phyloP scores from a whole-genome alignment of 2,329 filamentous ascomycete genomes.

The Colletotrichum paranaense region DNA sequence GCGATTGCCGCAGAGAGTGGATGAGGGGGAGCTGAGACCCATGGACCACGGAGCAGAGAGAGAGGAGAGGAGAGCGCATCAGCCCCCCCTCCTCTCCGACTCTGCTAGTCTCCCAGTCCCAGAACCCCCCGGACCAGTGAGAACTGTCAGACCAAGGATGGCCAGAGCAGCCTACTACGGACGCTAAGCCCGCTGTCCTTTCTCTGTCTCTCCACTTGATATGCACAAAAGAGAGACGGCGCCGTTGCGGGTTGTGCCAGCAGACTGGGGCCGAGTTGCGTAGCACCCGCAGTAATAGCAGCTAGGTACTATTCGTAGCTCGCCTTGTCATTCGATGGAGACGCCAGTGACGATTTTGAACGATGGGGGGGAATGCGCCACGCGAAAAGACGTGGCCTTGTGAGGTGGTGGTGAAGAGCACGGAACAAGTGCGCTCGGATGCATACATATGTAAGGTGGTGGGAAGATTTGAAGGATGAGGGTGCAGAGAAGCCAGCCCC shows the following conservation, averaged over 20 bases:
- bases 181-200: constrained; percentile 1
- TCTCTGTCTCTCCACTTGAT: background rate
- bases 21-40: constrained; percentile 32
- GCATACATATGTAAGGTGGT: constrained; percentile 2
- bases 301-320: background rate
- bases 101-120: constrained; percentile 14
- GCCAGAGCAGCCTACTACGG: background rate
- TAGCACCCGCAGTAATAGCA: background rate
- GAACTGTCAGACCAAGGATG: constrained; percentile 4
- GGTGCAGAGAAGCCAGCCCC: constrained; percentile 5
- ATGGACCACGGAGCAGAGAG: background rate
- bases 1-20: constrained; percentile 34
- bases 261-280: background rate
- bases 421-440: constrained; percentile 19
- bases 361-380: background rate
- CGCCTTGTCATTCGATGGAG: constrained; percentile 19
- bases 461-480: background rate
- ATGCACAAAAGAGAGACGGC: background rate
- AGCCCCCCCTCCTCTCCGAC: background rate
- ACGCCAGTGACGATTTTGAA: background rate
- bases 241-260: constrained; percentile 11
- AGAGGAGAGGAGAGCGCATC: background rate
- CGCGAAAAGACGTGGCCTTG: constrained; percentile 26
- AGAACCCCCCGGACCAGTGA: background rate
- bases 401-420: constrained; percentile 1